These are phyloP conservation scores for Buddleja alternifolia DNA, from an alignment of 257 asterid species.

Conservation along the genomic window DNA sequence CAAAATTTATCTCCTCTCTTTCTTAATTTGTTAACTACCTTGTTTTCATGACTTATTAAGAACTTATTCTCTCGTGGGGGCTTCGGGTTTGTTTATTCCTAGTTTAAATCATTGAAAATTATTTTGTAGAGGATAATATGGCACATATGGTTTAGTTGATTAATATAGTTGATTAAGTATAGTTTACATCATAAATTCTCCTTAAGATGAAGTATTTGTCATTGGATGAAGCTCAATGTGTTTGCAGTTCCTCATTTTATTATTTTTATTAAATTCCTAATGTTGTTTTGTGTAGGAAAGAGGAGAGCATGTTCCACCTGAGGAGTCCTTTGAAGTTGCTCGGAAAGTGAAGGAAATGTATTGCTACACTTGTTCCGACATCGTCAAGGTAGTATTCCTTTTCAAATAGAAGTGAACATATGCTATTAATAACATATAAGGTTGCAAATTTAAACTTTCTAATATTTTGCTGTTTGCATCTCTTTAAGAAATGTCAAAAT, in stretches of 20 bases:
- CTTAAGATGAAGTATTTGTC: no score
- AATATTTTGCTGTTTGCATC: constrained; percentile 4
- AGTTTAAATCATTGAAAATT: constrained; percentile 11
- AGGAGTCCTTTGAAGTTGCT: constrained; percentile 91
- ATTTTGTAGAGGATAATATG: not conserved
- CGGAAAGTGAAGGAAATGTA: constrained; percentile 89
- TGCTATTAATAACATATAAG: not conserved
- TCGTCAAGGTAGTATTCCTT: constrained; percentile 75
- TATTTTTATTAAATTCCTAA: constrained; percentile 24
- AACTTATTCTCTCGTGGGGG: not conserved
- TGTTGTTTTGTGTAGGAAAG: constrained; percentile 72
- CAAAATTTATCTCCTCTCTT: not conserved
- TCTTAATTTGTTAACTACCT: constrained; percentile 2
- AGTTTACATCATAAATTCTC: no score
- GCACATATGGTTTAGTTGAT: not conserved
- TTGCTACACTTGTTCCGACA: constrained; percentile 96
- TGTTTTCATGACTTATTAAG: constrained; percentile 4
- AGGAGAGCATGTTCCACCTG: constrained; percentile 93
- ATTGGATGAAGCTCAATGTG: no score
- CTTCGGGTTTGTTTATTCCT: not conserved
- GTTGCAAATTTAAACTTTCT: not conserved
- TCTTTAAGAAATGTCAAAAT: constrained; percentile 1
- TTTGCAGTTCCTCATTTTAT: no score
- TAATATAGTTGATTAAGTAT: no score
- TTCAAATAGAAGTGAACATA: constrained; percentile 3